phyloP scores from a whole-genome alignment of 2,329 filamentous ascomycete genomes.

The Aureobasidium pullulans region DNA sequence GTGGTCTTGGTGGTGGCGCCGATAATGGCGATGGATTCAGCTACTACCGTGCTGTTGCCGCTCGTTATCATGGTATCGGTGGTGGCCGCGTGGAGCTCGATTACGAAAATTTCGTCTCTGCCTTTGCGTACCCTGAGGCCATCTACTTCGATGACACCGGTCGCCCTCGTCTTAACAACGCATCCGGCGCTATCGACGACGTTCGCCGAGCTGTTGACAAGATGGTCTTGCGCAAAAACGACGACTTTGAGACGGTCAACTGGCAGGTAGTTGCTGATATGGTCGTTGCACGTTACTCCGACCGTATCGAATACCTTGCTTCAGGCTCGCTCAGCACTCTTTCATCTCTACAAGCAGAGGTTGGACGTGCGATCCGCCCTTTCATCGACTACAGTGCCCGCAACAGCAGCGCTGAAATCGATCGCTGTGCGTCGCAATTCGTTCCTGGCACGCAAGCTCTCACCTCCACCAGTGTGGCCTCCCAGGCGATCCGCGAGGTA shows the following conservation, averaged over 20 bases:
- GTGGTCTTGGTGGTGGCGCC: constrained; percentile 15
- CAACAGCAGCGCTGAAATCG: constrained; percentile 33
- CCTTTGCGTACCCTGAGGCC: constrained; percentile 35
- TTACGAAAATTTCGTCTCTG: constrained; percentile 43
- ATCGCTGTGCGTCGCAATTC: constrained; percentile 43
- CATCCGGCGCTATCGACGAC: constrained; percentile 27
- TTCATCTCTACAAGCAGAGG: constrained; percentile 21
- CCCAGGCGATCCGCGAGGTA: constrained; percentile 26
- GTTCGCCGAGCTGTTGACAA: constrained; percentile 39
- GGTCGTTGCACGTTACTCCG: constrained; percentile 55
- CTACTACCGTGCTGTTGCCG: constrained; percentile 35
- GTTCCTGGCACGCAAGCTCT: constrained; percentile 19
- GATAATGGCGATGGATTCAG: constrained; percentile 17
- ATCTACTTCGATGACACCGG: constrained; percentile 26
- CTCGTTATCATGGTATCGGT: constrained; percentile 39
- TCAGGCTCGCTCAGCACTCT: constrained; percentile 20
- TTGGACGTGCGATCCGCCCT: constrained; percentile 27
- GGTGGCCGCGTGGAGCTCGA: constrained; percentile 37
- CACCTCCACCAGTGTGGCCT: constrained; percentile 19
- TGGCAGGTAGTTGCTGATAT: constrained; percentile 65
- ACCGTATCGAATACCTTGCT: constrained; percentile 40
- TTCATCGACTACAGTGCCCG: constrained; percentile 33
- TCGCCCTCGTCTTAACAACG: constrained; percentile 35
- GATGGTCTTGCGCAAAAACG: constrained; percentile 32
- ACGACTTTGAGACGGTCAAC: constrained; percentile 33